Evolutionary conservation across 441 rosid species (phyloP).

Genomic region (Dalechampia spathulata): DNA sequence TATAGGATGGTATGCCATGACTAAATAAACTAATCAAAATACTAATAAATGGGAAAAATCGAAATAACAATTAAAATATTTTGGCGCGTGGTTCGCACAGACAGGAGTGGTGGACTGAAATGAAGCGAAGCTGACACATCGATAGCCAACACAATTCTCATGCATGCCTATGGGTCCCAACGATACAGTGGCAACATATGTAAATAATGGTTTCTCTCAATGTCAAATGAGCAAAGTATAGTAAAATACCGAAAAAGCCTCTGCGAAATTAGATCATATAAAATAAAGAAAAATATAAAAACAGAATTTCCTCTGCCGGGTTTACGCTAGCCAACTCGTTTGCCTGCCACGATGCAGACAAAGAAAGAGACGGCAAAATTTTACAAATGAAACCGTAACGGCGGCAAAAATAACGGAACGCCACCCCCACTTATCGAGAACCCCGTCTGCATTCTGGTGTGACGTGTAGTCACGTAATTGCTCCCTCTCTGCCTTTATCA

Average conservation of each 20-base stretch:
- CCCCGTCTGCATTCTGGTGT: not conserved
- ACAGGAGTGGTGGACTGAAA: too few species aligned
- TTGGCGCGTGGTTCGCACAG: too few species aligned
- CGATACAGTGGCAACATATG: conserved; percentile 12
- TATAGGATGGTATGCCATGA: too few species aligned
- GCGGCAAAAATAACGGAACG: conserved; percentile 7
- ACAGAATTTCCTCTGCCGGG: conserved; percentile 24
- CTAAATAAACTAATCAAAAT: too few species aligned
- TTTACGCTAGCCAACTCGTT: conserved; percentile 37
- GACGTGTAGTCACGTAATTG: conserved; percentile 14
- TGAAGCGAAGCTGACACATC: conserved; percentile 1
- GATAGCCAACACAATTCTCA: conserved; percentile 6
- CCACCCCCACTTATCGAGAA: conserved; percentile 11
- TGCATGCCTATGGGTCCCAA: conserved; percentile 24
- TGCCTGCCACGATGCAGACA: conserved; percentile 54
- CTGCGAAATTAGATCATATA: not conserved
- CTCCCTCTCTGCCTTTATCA: conserved; percentile 18
- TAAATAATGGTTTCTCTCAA: not conserved
- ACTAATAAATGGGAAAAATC: too few species aligned
- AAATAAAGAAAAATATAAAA: not conserved
- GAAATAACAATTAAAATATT: too few species aligned
- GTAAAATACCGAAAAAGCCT: not conserved
- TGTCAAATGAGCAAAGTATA: conserved; percentile 5
- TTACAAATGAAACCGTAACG: conserved; percentile 8
- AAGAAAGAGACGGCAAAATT: conserved; percentile 19